These are phyloP conservation scores for Dothideomycetidae sp. DNA, from an alignment of 2,329 filamentous ascomycete genomes.

Conservation along the genomic window DNA sequence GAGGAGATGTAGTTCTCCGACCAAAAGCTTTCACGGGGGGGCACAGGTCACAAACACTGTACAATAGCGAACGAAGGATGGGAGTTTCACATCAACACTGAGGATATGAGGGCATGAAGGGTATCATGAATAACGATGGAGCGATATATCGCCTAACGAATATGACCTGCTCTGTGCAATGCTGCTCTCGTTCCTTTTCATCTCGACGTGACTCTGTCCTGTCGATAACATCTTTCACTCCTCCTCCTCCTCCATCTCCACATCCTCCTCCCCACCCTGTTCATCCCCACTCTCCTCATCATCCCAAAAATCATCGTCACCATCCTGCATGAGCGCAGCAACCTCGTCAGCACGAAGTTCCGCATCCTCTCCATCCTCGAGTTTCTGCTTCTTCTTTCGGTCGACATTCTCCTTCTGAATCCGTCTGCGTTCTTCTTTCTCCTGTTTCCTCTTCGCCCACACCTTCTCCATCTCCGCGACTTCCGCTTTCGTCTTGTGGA, in stretches of 20 bases:
- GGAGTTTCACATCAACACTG: too few species aligned
- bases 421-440: constrained; percentile 69
- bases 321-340: constrained; percentile 27
- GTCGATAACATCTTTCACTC: constrained; percentile 6
- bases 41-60: too few species aligned
- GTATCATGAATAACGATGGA: too few species aligned
- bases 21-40: too few species aligned
- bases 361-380: constrained; percentile 32
- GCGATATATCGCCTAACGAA: too few species aligned
- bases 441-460: constrained; percentile 63
- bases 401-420: constrained; percentile 85
- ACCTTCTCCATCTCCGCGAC: constrained; percentile 63
- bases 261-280: constrained; percentile 33
- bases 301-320: constrained; percentile 26
- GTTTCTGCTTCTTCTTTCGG: constrained; percentile 56
- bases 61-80: too few species aligned
- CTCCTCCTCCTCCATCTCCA: constrained; percentile 18
- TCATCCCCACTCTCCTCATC: constrained; percentile 37
- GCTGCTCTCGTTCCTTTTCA: too few species aligned
- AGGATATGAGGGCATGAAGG: too few species aligned
- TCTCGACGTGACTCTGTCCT: too few species aligned
- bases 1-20: too few species aligned
- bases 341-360: constrained; percentile 28
- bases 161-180: too few species aligned
- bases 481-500: constrained; percentile 70